Base-by-base conservation (phyloP, 805 yeast genomes). In the Candida insectorum region DNA sequence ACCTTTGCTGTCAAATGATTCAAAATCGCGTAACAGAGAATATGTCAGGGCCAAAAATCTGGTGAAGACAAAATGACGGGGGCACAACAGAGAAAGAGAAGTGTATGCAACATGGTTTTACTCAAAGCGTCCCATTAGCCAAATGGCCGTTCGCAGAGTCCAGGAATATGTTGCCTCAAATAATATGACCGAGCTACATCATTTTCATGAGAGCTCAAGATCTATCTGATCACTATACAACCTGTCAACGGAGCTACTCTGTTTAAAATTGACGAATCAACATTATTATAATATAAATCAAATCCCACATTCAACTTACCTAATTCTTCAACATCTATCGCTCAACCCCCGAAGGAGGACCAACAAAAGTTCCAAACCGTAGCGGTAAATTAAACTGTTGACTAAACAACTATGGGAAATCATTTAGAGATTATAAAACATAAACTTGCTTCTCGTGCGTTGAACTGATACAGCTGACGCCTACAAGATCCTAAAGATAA, bases 61-160 rank as follows among this genome's bases (percentile, higher is more conserved):
- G n/a, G n/a, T n/a, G n/a, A n/a, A n/a, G n/a, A n/a, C n/a, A n/a
- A n/a, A n/a, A n/a, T n/a, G n/a, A n/a, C n/a, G n/a, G 8, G 28
- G 16, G 24, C 12, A 20, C 31, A 20, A 28, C 7, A 29, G 20
- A 13, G 6, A 7, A 16, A 26, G 21, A 23, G 16, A 57, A 51
- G 80, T 91, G 97, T 91, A 60, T 70, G 95, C 97, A 80, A 87
- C 95, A 91, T 89, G 97, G 97, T 89, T 89, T 85, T 85, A 88
- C 97, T 91, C 96, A 85, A 86, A 79, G 93, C 95, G 82, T 81
- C 78, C 34, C 43, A 91, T 73, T 54, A 79, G 94, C 79, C 93
- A 67, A 75, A 55, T 71, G 84, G 79, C 82, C 85, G 46, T 84
- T 73, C 95, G 94, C 82, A 89, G 91, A 79, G 96, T 87, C 75